Evolutionary conservation across 2,329 filamentous ascomycete species (phyloP).

Genomic region (Fusarium lateritium): DNA sequence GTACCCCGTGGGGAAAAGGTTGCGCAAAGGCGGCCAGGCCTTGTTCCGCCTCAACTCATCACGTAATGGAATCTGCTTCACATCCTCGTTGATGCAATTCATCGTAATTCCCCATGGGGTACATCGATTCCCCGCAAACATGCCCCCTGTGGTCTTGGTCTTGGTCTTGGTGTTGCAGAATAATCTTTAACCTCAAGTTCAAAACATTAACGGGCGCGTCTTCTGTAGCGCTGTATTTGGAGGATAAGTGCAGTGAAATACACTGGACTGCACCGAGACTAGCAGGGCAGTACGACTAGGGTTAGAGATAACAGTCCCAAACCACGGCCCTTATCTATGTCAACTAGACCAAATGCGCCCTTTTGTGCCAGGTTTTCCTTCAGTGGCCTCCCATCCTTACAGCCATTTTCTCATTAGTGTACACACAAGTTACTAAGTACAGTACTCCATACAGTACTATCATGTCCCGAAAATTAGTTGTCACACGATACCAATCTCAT

Average conservation of each 20-base stretch:
- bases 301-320: constrained; percentile 37
- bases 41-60: constrained; percentile 17
- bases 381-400: constrained; percentile 13
- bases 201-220: not conserved
- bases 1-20: constrained; percentile 35
- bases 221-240: not conserved
- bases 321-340: constrained; percentile 24
- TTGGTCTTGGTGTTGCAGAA: not conserved
- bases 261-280: not conserved
- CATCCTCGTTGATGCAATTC: constrained; percentile 5
- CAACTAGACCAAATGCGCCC: constrained; percentile 32
- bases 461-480: constrained; percentile 1
- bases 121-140: constrained; percentile 32
- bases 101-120: constrained; percentile 40
- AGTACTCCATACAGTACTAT: constrained; percentile 31
- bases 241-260: not conserved
- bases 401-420: constrained; percentile 3
- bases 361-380: constrained; percentile 32
- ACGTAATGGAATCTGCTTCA: constrained; percentile 41
- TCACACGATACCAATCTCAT: constrained; percentile 32
- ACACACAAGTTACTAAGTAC: constrained; percentile 17
- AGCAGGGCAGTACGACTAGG: constrained; percentile 23
- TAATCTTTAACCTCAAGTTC: constrained; percentile 5
- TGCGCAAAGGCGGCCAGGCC: constrained; percentile 1
- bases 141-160: not conserved